Conservation (phyloP, 768 basidiomycete species). For the Tubosaeta sp. region DNA sequence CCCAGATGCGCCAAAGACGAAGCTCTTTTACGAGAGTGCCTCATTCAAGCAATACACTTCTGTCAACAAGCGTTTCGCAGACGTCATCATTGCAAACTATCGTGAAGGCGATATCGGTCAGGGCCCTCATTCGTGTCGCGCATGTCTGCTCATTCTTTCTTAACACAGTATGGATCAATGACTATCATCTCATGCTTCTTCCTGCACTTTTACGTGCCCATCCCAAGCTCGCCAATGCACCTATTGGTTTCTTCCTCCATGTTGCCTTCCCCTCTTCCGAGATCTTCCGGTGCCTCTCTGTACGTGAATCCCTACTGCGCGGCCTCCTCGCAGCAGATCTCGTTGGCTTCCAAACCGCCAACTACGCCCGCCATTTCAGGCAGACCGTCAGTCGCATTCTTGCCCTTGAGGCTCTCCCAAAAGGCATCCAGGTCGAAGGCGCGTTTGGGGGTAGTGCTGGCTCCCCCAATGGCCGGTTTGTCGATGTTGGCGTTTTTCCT, state of each 20-base stretch:
- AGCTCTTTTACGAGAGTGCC: constrained; percentile 73
- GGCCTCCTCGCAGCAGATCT: constrained; percentile 94
- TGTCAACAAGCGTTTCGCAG: background rate
- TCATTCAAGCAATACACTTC: background rate
- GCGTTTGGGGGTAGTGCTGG: constrained; percentile 5
- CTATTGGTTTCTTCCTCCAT: constrained; percentile 88
- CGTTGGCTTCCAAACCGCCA: constrained; percentile 88
- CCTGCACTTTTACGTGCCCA: constrained; percentile 77
- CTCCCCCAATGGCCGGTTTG: constrained; percentile 48
- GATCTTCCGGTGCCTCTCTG: constrained; percentile 88
- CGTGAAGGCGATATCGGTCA: constrained; percentile 75
- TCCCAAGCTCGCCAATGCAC: constrained; percentile 40
- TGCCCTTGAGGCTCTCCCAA: constrained; percentile 75
- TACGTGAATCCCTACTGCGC: constrained; percentile 69
- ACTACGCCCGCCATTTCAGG: constrained; percentile 78
- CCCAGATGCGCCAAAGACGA: constrained; percentile 84
- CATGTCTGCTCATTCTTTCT: constrained; percentile 2
- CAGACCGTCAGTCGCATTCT: constrained; percentile 82
- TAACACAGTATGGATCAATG: constrained; percentile 72
- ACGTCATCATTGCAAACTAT: constrained; percentile 74
- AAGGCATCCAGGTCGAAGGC: constrained; percentile 65
- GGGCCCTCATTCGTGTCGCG: background rate
- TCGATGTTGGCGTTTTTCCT: constrained; percentile 85
- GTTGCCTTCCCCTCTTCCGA: constrained; percentile 95
- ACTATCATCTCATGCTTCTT: constrained; percentile 95